Conservation (phyloP, 2,329 filamentous ascomycete species). For the Juglanconis sp. region DNA sequence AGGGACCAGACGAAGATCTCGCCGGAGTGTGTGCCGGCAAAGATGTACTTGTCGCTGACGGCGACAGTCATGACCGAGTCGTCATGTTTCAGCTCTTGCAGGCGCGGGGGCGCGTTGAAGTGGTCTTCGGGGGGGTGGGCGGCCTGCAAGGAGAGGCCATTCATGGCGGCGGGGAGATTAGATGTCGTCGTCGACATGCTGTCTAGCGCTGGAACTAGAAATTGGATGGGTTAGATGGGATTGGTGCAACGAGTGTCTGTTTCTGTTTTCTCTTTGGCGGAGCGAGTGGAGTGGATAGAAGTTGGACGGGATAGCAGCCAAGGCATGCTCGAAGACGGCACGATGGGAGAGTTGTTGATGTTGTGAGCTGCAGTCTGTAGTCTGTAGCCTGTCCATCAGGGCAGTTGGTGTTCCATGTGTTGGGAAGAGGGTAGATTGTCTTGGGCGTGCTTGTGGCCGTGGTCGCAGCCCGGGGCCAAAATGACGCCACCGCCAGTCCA, state of each 20-base stretch:
- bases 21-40: constrained; percentile 88
- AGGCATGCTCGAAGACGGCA: neutral
- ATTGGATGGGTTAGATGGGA: neutral
- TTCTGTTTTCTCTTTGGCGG: neutral
- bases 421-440: neutral
- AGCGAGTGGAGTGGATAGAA: neutral
- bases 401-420: too few species aligned
- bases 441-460: too few species aligned
- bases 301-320: neutral
- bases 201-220: neutral
- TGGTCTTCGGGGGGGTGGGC: neutral
- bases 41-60: constrained; percentile 77
- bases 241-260: neutral
- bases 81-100: constrained; percentile 72
- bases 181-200: neutral
- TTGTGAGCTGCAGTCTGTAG: neutral
- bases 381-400: neutral
- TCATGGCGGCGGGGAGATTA: neutral
- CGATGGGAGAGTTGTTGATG: neutral
- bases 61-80: constrained; percentile 80
- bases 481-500: constrained; percentile 7
- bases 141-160: constrained; percentile 4
- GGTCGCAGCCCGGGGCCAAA: neutral
- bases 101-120: constrained; percentile 52
- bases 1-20: constrained; percentile 92